These are phyloP conservation scores for Diaporthe citri DNA, from an alignment of 2,329 filamentous ascomycete genomes.

Conservation along the genomic window DNA sequence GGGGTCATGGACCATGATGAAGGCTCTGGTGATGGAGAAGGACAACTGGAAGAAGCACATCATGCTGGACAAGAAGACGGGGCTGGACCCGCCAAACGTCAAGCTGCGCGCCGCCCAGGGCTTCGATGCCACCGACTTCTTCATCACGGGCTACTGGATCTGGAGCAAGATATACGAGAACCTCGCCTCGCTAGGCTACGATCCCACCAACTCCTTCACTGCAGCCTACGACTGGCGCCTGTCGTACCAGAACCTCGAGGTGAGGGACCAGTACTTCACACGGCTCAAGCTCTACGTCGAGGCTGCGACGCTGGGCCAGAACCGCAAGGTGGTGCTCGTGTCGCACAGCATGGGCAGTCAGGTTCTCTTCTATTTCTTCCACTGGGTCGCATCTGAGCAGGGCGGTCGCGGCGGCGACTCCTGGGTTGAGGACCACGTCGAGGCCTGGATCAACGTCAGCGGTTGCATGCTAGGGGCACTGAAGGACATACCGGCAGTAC, in stretches of 20 bases:
- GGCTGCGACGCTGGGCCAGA: constrained; percentile 78
- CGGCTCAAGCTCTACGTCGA: constrained; percentile 92
- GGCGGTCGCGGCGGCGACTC: constrained; percentile 84
- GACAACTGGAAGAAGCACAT: constrained; percentile 95
- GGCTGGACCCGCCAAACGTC: constrained; percentile 88
- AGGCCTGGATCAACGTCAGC: constrained; percentile 98
- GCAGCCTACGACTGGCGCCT: constrained; percentile 92
- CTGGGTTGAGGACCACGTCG: constrained; percentile 92
- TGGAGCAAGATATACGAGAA: constrained; percentile 99
- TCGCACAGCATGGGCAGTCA: constrained; percentile 99
- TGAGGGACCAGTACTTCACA: constrained; percentile 93
- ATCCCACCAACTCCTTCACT: constrained; percentile 81
- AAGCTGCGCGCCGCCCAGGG: constrained; percentile 95
- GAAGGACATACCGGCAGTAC: constrained; percentile 89
- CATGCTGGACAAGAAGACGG: constrained; percentile 94
- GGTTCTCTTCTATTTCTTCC: constrained; percentile 85
- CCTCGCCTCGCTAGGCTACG: constrained; percentile 93
- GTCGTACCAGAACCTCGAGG: constrained; percentile 89
- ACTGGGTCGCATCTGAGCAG: constrained; percentile 82
- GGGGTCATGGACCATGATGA: constrained; percentile 99
- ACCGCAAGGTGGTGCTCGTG: constrained; percentile 85
- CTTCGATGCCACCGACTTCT: constrained; percentile 98
- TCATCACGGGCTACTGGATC: constrained; percentile 94
- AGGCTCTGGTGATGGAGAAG: constrained; percentile 91
- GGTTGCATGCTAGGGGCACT: constrained; percentile 97